Evolutionary conservation across 768 basidiomycete species (phyloP), one percentile per base, ranked within the genome.

Genomic region (Auricularia cornea): DNA sequence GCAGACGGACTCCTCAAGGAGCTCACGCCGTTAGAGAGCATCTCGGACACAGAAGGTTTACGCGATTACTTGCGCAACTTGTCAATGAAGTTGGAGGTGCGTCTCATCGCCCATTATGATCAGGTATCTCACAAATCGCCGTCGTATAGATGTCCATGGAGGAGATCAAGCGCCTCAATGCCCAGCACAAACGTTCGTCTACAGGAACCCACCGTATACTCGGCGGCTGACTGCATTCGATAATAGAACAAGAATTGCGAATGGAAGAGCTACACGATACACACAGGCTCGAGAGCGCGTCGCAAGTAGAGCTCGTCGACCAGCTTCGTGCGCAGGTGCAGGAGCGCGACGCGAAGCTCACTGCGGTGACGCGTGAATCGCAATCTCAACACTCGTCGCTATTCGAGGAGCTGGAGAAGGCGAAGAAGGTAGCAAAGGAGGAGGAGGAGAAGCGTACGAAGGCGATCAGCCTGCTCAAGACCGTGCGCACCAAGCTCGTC

Each of bases 381-480:
- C 72, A 78, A 1, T 83, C 80, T 62, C 83, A 80, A 48, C 80
- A 82, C 60, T 73, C 75, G 0, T 86, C 90, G 44, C 74, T 94
- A n/a, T 79, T 80, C 57, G 73, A 79, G 20, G 91, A 97, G 63
- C 73, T 88, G 1, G 81, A 85, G 57, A 83, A 81, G 54, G 75
- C 82, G 3, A 87, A 85, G 66, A 78, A 77, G 23, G 62, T 78
- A 11, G 88, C 86, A 4, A 97, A 92, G 72, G 95, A 98, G 65
- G 97, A 98, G 71, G 97, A 98, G 73, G 97, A 99, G 75, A 98
- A 99, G 75, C 86, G 96, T 14, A 84, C 87, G 23, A 99, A 98
- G 70, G 95, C 95, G 0, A 89, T 98, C 67, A 89, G 87, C 60
- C 76, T 98, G 30, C 78, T 99, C 63, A 98, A 98, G 76, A 94